Base-by-base conservation (phyloP, 805 yeast species). In the Saccharomyces paradoxus region DNA sequence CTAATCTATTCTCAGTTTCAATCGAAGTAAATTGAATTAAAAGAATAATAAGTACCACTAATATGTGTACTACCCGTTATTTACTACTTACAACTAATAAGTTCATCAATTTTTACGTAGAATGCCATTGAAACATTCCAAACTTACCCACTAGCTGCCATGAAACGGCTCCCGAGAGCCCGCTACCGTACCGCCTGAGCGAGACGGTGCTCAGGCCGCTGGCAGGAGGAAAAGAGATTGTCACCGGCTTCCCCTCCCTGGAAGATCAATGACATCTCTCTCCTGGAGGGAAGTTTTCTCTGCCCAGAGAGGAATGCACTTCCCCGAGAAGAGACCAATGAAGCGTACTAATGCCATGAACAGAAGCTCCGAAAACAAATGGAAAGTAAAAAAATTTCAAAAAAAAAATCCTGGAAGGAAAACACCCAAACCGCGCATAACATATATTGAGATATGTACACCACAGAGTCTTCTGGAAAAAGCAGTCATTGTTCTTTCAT, bases 1-100 rank as follows among this genome's bases (percentile, higher is more conserved):
- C 55, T 55, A 48, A 17, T 52, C 50, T 50, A 46, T 47, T 52
- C 49, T 49, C n/a, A 31, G 32, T 41, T 29, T 41, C 13, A 26
- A 27, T n/a, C 26, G 8, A 29, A 28, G 47, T n/a, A 28, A 28
- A 29, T 21, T 22, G 10, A 24, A 46, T 14, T 12, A 8, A 46
- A 46, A n/a, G 13, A 27, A 46, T 46, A 14, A 17, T 8, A 17
- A 17, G 17, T n/a, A 17, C 44, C 44, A 17, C 41, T 37, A 17
- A 37, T 17, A 17, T 21, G 2, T 17, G 17, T 17, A 37, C 44
- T 21, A 37, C 12, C 22, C 22, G 21, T 32, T 14, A 32, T 37
- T 37, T 17, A 37, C 44, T 37, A 37, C 13, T 9, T 14, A 17
- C 12, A 37, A 37, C 44, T 37, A 37, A 8, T 9, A 37, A 7